phyloP scores from a whole-genome alignment of 202 grass and related monocot genomes.

The Hordeum pubiflorum region DNA sequence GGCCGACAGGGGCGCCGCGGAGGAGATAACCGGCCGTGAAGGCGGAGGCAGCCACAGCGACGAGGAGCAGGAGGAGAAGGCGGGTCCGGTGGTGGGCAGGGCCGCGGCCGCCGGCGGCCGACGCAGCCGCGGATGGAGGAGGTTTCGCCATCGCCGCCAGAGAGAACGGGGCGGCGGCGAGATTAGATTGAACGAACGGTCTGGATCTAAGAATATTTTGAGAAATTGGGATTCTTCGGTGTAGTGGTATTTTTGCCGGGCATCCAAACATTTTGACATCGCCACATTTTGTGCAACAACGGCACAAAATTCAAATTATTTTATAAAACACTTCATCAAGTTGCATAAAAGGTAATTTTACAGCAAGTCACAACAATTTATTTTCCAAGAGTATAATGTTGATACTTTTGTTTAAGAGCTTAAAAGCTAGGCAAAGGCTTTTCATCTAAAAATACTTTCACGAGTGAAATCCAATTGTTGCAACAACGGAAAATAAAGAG shows the following conservation, averaged over 20 bases:
- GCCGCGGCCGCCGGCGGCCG: slow-evolving; percentile 6
- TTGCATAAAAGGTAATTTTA: neutral
- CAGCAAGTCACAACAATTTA: too few species aligned
- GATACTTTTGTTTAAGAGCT: too few species aligned
- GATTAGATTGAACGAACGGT: slow-evolving; percentile 9
- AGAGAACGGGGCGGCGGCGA: neutral
- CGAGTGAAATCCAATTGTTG: too few species aligned
- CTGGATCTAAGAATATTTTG: neutral
- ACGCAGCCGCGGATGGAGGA: slow-evolving; percentile 14
- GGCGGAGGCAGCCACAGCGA: slow-evolving; percentile 30
- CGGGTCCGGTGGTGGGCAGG: slow-evolving; percentile 27
- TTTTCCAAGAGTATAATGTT: too few species aligned
- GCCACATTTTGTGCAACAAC: neutral
- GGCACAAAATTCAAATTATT: neutral
- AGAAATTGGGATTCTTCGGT: too few species aligned
- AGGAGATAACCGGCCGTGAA: slow-evolving; percentile 50
- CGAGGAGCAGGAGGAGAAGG: slow-evolving; percentile 39
- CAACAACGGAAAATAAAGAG: too few species aligned
- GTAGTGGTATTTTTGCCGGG: too few species aligned
- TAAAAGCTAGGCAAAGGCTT: too few species aligned
- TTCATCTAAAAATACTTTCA: too few species aligned
- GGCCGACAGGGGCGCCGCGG: slow-evolving; percentile 30
- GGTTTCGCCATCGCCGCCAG: slow-evolving; percentile 39
- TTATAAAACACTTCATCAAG: neutral
- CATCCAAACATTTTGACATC: neutral